These are phyloP conservation scores for Periconia digitata DNA, from an alignment of 2,329 filamentous ascomycete species.

Conservation along the genomic window DNA sequence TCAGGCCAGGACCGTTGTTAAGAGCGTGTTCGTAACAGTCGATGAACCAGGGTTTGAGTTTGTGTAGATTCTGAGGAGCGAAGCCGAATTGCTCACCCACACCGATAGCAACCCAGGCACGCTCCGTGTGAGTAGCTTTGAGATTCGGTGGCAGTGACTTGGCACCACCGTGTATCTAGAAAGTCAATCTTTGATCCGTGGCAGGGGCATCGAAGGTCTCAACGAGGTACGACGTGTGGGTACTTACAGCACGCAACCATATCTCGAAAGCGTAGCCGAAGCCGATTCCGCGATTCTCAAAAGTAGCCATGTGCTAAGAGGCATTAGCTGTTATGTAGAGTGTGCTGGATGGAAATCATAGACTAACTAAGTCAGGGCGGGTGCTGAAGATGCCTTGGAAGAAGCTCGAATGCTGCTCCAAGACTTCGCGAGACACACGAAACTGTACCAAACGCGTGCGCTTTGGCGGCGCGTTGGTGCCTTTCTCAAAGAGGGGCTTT, in stretches of 20 bases:
- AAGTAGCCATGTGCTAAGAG: constrained; percentile 8
- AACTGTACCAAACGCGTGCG: constrained; percentile 12
- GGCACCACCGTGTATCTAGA: constrained; percentile 10
- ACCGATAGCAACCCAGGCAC: constrained; percentile 16
- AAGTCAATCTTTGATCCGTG: no score
- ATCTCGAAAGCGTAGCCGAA: constrained; percentile 16
- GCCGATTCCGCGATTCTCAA: constrained; percentile 13
- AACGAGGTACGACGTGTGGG: no score
- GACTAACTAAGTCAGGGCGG: constrained; percentile 12
- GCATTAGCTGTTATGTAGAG: not conserved
- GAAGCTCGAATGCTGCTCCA: constrained; percentile 10
- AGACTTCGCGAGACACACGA: constrained; percentile 8
- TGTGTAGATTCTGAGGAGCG: constrained; percentile 10
- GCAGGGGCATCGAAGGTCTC: no score
- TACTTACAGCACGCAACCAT: constrained; percentile 16
- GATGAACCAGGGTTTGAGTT: constrained; percentile 17
- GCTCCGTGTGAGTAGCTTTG: constrained; percentile 12
- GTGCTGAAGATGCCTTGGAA: constrained; percentile 8
- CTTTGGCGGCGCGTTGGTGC: not conserved
- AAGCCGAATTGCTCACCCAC: constrained; percentile 15
- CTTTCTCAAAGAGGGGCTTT: constrained; percentile 6
- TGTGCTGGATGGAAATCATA: not conserved
- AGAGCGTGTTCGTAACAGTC: constrained; percentile 12
- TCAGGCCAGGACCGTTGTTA: constrained; percentile 9
- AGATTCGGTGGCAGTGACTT: constrained; percentile 11